phyloP scores from a whole-genome alignment of 306 rosid species.

The Hylodesmum podocarpum region DNA sequence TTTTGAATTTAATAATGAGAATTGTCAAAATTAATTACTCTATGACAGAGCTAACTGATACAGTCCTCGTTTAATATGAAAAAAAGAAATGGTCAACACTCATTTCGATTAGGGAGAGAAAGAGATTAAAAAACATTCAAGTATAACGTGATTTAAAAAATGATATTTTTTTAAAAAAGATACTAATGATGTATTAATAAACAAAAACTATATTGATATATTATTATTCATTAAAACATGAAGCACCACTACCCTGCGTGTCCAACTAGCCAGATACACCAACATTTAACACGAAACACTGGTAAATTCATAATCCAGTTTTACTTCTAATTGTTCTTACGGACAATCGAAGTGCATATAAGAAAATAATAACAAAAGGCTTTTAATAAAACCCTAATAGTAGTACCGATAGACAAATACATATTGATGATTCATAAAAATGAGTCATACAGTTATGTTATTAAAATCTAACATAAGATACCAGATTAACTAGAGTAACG shows the following conservation, averaged over 20 bases:
- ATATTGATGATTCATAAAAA: constrained; percentile 19
- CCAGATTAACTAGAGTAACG: neutral
- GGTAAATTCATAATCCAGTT: neutral
- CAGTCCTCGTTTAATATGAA: neutral
- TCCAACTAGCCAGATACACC: neutral
- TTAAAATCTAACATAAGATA: constrained; percentile 20
- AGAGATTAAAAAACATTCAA: too few relatives aligned
- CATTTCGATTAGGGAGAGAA: too few relatives aligned
- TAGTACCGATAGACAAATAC: neutral
- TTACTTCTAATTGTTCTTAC: neutral
- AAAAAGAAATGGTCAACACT: too few relatives aligned
- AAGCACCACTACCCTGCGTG: neutral
- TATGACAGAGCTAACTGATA: neutral
- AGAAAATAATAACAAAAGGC: neutral
- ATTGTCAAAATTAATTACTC: neutral
- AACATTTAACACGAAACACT: neutral
- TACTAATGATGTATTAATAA: too few relatives aligned
- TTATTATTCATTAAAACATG: too few relatives aligned
- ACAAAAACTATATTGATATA: too few relatives aligned
- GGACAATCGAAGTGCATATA: neutral
- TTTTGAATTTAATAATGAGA: neutral
- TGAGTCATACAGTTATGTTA: constrained; percentile 31
- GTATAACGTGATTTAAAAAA: too few relatives aligned
- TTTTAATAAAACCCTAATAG: constrained; percentile 11
- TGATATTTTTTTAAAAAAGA: too few relatives aligned